Percentiles rank a stretch among this genome's conserved stretches.
phyloP scores from a whole-genome alignment of 202 grass and related monocot genomes.

The Alloteropsis angusta region DNA sequence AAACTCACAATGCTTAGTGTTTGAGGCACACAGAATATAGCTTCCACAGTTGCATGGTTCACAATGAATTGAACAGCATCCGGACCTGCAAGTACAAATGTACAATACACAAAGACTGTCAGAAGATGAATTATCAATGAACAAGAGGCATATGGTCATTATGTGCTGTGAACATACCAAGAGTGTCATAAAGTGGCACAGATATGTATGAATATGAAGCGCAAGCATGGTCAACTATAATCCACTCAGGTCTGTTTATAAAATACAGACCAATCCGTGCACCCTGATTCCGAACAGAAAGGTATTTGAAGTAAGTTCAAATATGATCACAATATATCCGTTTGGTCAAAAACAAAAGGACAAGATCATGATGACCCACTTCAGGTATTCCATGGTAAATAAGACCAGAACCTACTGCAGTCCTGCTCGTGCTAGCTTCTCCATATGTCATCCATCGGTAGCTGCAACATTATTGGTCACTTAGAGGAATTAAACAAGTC shows the following conservation, averaged over 20 bases:
- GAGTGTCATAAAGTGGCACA: slow-evolving; percentile 93
- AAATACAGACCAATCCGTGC: slow-evolving; percentile 88
- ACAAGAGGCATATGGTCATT: slow-evolving; percentile 12
- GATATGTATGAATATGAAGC: slow-evolving; percentile 86
- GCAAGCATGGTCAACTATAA: slow-evolving; percentile 90
- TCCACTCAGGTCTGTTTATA: slow-evolving; percentile 93
- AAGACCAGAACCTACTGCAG: slow-evolving; percentile 82
- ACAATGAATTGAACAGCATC: slow-evolving; percentile 97
- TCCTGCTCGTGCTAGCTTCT: slow-evolving; percentile 64
- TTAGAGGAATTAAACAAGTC: background rate
- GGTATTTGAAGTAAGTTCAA: background rate
- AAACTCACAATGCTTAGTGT: slow-evolving; percentile 74
- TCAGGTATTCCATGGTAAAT: slow-evolving; percentile 63
- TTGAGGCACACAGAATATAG: slow-evolving; percentile 95
- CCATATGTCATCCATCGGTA: slow-evolving; percentile 99
- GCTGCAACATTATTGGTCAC: slow-evolving; percentile 31
- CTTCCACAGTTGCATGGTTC: slow-evolving; percentile 78
- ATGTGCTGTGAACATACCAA: slow-evolving; percentile 45
- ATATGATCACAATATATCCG: background rate
- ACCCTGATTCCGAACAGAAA: slow-evolving; percentile 52
- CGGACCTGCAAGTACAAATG: slow-evolving; percentile 58
- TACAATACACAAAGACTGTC: slow-evolving; percentile 20
- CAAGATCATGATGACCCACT: slow-evolving; percentile 32
- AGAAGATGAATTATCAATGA: slow-evolving; percentile 3
- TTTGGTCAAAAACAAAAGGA: background rate